Evolutionary conservation across 768 basidiomycete species (phyloP), one percentile per base, ranked within the genome.

Genomic region (Mycena kentingensis): DNA sequence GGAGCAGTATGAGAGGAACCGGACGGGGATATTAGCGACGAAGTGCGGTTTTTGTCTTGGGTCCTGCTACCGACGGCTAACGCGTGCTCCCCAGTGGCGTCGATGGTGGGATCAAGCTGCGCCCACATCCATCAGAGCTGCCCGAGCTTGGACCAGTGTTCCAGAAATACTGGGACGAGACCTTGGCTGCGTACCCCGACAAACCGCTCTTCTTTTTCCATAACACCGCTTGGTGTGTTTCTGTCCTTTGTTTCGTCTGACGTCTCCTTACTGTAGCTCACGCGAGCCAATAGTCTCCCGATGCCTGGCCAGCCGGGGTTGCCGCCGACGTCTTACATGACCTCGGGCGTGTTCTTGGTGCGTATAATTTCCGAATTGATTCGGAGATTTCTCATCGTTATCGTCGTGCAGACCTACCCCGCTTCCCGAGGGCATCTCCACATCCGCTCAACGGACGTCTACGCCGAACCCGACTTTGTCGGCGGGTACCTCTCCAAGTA

Each of bases 61-160:
- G 21, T 36, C 7, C 8, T 42, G 19, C 49, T 12, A 49, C 3
- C 34, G 8, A 15, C 29, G 12, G 44, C 21, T 28, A 34, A 12
- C 49, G 13, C 15, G 42, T 6, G 18, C 28, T 10, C 4, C 15
- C 31, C 25, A 76, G 75, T 42, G 70, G 60, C 5, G 51, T 69
- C 13, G 77, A 78, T 37, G 66, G 64, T 21, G 74, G 68, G 19
- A 58, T 73, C 49, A 77, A 77, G 55, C 47, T 77, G 18, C 71
- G 77, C 21, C 76, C 77, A 7, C 63, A 50, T 15, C 46, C 42
- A 19, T 60, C 67, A 0, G 76, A 78, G 27, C 61, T 74, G 22
- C 60, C 63, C 10, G 64, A 60, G 18, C 60, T 77, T 25, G 73
- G 74, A 0, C 64, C 72, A 11, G 60, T 58, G 5, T 78, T 78